These are phyloP conservation scores for Chlamydomonas schloesseri DNA, from an alignment of 139 green algal genomes.

Conservation along the genomic window DNA sequence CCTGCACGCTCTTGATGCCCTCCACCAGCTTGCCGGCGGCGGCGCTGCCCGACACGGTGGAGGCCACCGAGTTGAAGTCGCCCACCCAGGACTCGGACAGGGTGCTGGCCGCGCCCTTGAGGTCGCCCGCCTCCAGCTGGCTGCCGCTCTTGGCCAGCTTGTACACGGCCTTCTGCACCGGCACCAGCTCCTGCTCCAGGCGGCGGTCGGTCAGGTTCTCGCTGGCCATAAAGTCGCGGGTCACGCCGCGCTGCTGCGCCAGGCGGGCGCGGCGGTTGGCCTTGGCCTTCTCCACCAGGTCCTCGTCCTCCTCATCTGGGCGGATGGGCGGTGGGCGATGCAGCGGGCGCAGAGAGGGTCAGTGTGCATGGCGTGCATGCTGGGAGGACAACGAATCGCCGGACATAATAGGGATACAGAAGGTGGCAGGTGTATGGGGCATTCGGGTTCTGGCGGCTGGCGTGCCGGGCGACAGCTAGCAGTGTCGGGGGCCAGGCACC, in stretches of 20 bases:
- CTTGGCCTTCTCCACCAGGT: slow-evolving; percentile 78
- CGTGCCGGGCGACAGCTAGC: too few species aligned
- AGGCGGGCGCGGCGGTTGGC: slow-evolving; percentile 67
- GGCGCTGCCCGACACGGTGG: slow-evolving; percentile 2
- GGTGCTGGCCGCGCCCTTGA: slow-evolving; percentile 57
- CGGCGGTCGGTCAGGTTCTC: slow-evolving; percentile 38
- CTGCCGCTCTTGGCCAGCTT: slow-evolving; percentile 66
- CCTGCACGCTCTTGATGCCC: slow-evolving; percentile 51
- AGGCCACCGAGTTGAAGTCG: slow-evolving; percentile 54
- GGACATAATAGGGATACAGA: too few species aligned
- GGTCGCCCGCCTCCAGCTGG: slow-evolving; percentile 66
- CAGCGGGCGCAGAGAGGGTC: background rate
- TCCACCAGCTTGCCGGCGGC: slow-evolving; percentile 26
- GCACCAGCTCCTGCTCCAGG: slow-evolving; percentile 60
- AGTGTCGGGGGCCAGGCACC: too few species aligned
- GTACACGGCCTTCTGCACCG: slow-evolving; percentile 72
- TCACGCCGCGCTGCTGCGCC: slow-evolving; percentile 32
- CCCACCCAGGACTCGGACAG: slow-evolving; percentile 67
- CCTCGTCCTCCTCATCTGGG: slow-evolving; percentile 84
- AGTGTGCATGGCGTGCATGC: slow-evolving; percentile 39
- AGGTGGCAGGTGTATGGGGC: too few species aligned
- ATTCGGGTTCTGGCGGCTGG: too few species aligned
- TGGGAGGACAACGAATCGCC: too few species aligned
- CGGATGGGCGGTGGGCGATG: background rate
- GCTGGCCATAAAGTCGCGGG: slow-evolving; percentile 38